Evolutionary conservation across 140 eudicot genomes (phyloP), one percentile per base, ranked within the genome.

Genomic region (Bidens hawaiensis): DNA sequence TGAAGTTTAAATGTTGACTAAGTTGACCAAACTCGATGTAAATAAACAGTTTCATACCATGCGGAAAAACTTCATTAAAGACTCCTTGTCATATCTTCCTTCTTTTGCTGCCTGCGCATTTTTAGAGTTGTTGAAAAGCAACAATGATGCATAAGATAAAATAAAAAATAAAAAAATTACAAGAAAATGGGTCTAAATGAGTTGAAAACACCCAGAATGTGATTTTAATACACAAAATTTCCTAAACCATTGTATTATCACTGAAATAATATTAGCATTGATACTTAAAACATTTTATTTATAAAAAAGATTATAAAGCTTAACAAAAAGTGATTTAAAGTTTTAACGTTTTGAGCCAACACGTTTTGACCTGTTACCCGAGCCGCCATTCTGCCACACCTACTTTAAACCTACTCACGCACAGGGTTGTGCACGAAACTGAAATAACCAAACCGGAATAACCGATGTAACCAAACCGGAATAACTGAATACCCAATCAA

Each of bases 21-120:
- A 19, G 9, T 43, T 43, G 70, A 50, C 24, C 19, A 4, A 61
- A 74, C 27, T 19, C 40, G 4, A 16, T 27, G 23, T 0, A 31
- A 17, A 18, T 6, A 12, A 15, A 25, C 46, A 71, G 57, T 43
- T 33, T 62, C 88, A 45, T 33, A 94, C 99, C 95, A 81, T 73
- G 6, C 84, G 83, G 49, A 94, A 94, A 72, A 94, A 94, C 75
- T 81, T 94, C 85, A 79, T 75, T 67, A 94, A 83, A 25, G 97
- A 94, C 84, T 94, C 99, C 81, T 94, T 94, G 70, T 94, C 99
- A 67, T 80, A 85, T 76, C 99, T 79, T 25, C 95, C 90, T 76
- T 85, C 97, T 72, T 83, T 94, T 15, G 99, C 97, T 66, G 99
- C 97, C 99, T 88, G 81, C 4, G 60, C 14, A 69, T 40, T 77